Evolutionary conservation across 805 yeast species (phyloP), one percentile per base, ranked within the genome.

Genomic region (Zygosaccharomyces gambellarensis): DNA sequence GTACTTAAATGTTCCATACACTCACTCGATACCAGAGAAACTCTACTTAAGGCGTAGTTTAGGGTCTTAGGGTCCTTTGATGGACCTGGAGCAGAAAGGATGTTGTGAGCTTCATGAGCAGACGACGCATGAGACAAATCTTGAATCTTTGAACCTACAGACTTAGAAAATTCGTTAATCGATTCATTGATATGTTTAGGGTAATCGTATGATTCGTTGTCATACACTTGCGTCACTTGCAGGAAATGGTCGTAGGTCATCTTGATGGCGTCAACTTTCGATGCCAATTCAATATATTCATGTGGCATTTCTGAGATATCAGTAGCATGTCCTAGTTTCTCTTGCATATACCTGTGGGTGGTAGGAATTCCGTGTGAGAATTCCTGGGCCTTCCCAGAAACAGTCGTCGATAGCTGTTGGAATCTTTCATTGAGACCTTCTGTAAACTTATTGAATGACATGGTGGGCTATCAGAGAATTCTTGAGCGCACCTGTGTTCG

Each of bases 221-320:
- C 90, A 69, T 84, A 87, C 34, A 72, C 68, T 14, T 71, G 58
- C 19, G 84, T 74, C 39, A 82, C 80, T 19, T 77, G 67, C 31
- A 81, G 68, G 51, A 82, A 67, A 60, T 77, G 76, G 56, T 72
- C 76, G 74, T 85, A 86, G 49, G 87, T 82, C 43, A 76, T 70
- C 71, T 84, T 82, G 67, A 87, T 76, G 51, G 85, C 78, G 59
- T 87, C 95, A 51, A 87, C 80, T 61, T 80, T 82, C 54, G 75
- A 73, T 69, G 88, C 95, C 56, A 87, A 77, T 51, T 81, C 83
- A 46, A 83, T 71, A 65, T 87, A 88, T 66, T 88, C 96, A 50
- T 82, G 81, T 29, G 96, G 96, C 55, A 88, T 76, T 63, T 87
- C 90, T 48, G 92, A 84, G 61, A 86, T 84, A 63, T 88, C 95